Evolutionary conservation across 192 early-diverging fungal species (phyloP).

Genomic region (Linnemannia exigua): DNA sequence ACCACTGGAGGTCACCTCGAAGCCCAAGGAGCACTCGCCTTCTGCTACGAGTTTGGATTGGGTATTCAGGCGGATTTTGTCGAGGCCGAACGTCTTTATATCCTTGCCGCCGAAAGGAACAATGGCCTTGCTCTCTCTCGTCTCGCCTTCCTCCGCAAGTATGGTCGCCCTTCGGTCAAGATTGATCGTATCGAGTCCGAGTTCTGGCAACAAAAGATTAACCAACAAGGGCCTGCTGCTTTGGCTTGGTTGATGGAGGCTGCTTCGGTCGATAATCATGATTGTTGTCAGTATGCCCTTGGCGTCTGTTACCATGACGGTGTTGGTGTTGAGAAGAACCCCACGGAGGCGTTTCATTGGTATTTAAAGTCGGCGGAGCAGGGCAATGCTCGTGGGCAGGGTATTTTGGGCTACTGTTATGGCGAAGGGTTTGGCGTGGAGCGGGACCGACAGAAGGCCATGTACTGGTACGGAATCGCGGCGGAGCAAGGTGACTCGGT

Average conservation of each 20-base stretch:
- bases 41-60: constrained; percentile 90
- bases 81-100: constrained; percentile 75
- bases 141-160: constrained; percentile 82
- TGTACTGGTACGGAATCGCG: constrained; percentile 75
- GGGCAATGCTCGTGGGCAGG: constrained; percentile 73
- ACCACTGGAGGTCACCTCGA: constrained; percentile 43
- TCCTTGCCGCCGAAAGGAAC: constrained; percentile 70
- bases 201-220: constrained; percentile 76
- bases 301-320: constrained; percentile 88
- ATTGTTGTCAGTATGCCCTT: constrained; percentile 77
- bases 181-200: constrained; percentile 89
- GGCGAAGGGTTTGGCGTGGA: constrained; percentile 83
- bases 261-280: constrained; percentile 67
- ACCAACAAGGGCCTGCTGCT: constrained; percentile 65
- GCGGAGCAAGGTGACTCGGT: constrained; percentile 73
- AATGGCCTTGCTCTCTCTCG: constrained; percentile 78
- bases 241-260: constrained; percentile 76
- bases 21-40: constrained; percentile 78
- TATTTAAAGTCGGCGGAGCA: constrained; percentile 75
- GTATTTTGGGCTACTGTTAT: constrained; percentile 87
- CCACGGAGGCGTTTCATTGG: constrained; percentile 78
- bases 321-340: constrained; percentile 76
- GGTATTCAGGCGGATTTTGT: constrained; percentile 74
- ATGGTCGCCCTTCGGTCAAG: constrained; percentile 82
- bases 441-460: constrained; percentile 76